phyloP scores from a whole-genome alignment of 1,139 yeast genomes.

The Blastobotrys capitulatus region DNA sequence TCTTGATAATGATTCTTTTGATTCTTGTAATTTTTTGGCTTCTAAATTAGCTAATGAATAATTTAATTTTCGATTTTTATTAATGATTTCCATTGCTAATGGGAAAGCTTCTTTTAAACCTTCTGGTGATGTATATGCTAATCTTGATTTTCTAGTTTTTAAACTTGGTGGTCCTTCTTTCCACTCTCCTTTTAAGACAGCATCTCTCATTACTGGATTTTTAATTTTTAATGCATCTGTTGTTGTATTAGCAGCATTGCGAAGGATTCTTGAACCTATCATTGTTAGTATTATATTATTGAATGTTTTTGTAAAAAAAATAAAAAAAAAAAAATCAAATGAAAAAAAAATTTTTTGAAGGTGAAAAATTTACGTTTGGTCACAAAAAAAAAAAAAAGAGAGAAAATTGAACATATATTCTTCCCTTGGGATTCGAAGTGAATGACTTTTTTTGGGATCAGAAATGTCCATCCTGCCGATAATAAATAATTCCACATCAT shows the following conservation, averaged over 20 bases:
- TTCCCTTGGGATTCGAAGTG: too few species aligned
- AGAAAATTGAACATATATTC: too few species aligned
- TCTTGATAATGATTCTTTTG: not conserved
- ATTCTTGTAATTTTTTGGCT: conserved; percentile 20
- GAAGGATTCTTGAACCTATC: conserved; percentile 3
- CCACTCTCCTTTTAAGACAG: conserved; percentile 34
- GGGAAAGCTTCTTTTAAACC: conserved; percentile 71
- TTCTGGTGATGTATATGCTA: conserved; percentile 59
- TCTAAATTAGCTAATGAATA: conserved; percentile 31
- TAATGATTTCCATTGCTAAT: conserved; percentile 56
- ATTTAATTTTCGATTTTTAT: conserved; percentile 37
- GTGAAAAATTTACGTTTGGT: not conserved
- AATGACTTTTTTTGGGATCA: too few species aligned
- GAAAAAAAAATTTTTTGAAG: conserved; percentile 3
- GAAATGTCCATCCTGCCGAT: too few species aligned
- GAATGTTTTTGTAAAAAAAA: not conserved
- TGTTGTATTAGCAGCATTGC: not conserved
- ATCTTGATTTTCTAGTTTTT: conserved; percentile 39
- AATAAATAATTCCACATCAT: too few species aligned
- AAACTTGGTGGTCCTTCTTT: conserved; percentile 45
- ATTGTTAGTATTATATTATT: not conserved
- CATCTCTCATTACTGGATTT: conserved; percentile 29
- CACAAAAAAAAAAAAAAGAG: not conserved
- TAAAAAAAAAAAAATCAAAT: not conserved
- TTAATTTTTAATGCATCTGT: conserved; percentile 21